Evolutionary conservation across 345 rosid species (phyloP), one percentile per base, ranked within the genome.

Genomic region (Capsella bursapastoris): DNA sequence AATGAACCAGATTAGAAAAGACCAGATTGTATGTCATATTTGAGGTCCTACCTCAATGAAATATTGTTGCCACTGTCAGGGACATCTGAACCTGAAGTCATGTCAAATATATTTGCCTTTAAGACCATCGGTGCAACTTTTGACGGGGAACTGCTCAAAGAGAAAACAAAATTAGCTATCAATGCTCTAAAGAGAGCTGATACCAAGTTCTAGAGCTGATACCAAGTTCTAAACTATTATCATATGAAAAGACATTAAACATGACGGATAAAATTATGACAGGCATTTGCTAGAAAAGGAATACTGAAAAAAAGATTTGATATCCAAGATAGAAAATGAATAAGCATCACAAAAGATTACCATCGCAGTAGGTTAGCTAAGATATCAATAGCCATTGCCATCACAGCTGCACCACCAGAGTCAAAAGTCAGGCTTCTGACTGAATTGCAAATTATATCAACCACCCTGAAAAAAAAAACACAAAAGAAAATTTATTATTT

Each of bases 351-450:
- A 77, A 14, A n/a, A 60, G 37, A 51, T 81, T 86, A 90, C 97
- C 98, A 85, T 79, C 75, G 86, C 81, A 90, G 64, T 84, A 94
- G 85, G 84, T 80, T 87, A 43, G 91, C 86, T 76, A 91, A 83
- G 74, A 91, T 83, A 83, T 86, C 81, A 69, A 87, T 73, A 74
- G 88, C 87, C 90, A 85, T 71, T 67, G 97, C 91, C 88, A 86
- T 83, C 73, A 85, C 32, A 66, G 87, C 84, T 73, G 93, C 90
- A 64, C 87, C 81, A 59, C 63, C 62, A 43, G 97, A 71, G 81
- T 75, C 83, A 57, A 83, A 83, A 66, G 86, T 73, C 69, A 84
- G 76, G 44, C 84, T 86, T 81, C 87, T 86, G 47, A 91, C 80
- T 18, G 89, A 79, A 51, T 81, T 64, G 82, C 93, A 87, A 53